Evolutionary conservation across 2,329 filamentous ascomycete species (phyloP).

Genomic region (Lachnellula hyalina): DNA sequence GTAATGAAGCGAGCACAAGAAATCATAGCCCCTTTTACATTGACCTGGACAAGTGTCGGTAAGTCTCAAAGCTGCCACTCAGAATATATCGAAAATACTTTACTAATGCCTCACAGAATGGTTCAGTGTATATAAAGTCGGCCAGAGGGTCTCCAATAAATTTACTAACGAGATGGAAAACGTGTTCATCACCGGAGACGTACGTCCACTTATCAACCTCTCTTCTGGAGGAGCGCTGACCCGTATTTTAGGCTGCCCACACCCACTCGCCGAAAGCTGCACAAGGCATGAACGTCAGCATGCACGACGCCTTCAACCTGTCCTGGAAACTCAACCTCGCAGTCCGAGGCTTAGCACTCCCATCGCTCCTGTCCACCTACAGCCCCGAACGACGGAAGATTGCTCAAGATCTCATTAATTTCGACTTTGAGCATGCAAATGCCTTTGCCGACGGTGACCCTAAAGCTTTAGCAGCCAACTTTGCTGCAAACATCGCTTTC

Average conservation of each 20-base stretch:
- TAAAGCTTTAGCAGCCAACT: conserved; percentile 60
- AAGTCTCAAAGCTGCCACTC: conserved; percentile 36
- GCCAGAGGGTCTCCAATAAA: conserved; percentile 52
- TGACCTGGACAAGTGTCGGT: conserved; percentile 67
- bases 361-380: conserved; percentile 53
- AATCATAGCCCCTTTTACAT: conserved; percentile 53
- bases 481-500: conserved; percentile 65
- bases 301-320: conserved; percentile 58
- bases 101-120: conserved; percentile 51
- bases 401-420: conserved; percentile 61
- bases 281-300: conserved; percentile 52
- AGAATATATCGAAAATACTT: conserved; percentile 39
- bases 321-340: conserved; percentile 50
- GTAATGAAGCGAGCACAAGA: conserved; percentile 62
- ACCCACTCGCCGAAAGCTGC: conserved; percentile 60
- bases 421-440: conserved; percentile 54
- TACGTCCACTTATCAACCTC: conserved; percentile 31
- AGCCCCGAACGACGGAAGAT: conserved; percentile 56
- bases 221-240: conserved; percentile 2
- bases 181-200: conserved; percentile 51
- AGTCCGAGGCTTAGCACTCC: conserved; percentile 51
- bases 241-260: conserved; percentile 43
- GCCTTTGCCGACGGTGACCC: conserved; percentile 58
- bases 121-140: conserved; percentile 56
- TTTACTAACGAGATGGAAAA: conserved; percentile 47